These are phyloP conservation scores for Pestalotiopsis fici DNA, from an alignment of 2,329 filamentous ascomycete genomes.

Conservation along the genomic window DNA sequence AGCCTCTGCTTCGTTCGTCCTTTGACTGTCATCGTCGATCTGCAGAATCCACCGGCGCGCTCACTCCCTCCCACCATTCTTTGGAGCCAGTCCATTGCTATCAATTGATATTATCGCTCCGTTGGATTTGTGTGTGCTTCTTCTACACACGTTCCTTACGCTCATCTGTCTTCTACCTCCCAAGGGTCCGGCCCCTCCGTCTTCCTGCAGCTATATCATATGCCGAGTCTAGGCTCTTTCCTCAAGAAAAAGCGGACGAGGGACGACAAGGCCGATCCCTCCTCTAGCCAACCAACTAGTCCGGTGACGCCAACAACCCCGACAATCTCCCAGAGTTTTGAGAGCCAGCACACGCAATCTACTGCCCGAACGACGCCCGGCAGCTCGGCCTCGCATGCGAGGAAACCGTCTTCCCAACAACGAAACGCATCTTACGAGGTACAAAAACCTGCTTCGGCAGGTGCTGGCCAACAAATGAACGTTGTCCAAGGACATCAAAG, in stretches of 20 bases:
- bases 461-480: constrained; percentile 33
- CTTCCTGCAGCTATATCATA: constrained; percentile 44
- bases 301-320: constrained; percentile 62
- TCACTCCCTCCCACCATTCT: neutral
- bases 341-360: constrained; percentile 39
- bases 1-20: neutral
- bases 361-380: constrained; percentile 23
- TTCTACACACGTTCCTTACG: neutral
- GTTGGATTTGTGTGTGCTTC: neutral
- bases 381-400: constrained; percentile 20
- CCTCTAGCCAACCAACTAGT: constrained; percentile 65
- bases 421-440: constrained; percentile 19
- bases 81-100: neutral
- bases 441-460: constrained; percentile 27
- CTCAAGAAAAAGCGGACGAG: constrained; percentile 99
- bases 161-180: neutral
- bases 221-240: constrained; percentile 88
- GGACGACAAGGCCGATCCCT: constrained; percentile 76
- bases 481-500: constrained; percentile 26
- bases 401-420: constrained; percentile 6
- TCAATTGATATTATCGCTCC: neutral
- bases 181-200: constrained; percentile 23
- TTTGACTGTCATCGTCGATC: neutral
- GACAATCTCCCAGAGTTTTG: constrained; percentile 54
- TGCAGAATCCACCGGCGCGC: neutral